phyloP scores from a whole-genome alignment of 352 stramenopile species.

The Hyaloperonospora arabidopsidis region DNA sequence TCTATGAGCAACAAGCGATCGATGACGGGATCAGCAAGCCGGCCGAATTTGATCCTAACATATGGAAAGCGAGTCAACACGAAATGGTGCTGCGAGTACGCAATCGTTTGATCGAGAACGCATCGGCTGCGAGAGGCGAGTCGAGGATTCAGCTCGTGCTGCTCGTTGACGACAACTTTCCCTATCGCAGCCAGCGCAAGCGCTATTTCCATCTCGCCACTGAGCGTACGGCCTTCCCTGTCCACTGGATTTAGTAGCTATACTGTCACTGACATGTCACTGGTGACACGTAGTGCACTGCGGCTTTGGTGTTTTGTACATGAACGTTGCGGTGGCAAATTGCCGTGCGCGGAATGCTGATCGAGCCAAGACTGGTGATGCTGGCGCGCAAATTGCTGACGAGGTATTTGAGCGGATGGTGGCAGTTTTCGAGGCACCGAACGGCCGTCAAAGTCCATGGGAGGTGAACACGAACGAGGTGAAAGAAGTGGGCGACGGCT shows the following conservation, averaged over 20 bases:
- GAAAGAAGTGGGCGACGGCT: not conserved
- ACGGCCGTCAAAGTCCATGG: conserved; percentile 20
- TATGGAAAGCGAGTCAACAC: conserved; percentile 48
- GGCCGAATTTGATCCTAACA: conserved; percentile 35
- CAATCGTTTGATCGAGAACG: conserved; percentile 11
- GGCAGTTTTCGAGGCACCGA: conserved; percentile 35
- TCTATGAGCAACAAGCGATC: conserved; percentile 26
- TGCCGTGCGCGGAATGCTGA: conserved; percentile 40
- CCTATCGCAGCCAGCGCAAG: conserved; percentile 61
- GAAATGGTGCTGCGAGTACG: conserved; percentile 34
- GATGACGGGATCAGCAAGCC: not conserved
- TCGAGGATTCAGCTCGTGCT: conserved; percentile 29
- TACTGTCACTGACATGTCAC: conserved; percentile 16
- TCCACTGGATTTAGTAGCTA: not conserved
- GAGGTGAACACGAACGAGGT: conserved; percentile 28
- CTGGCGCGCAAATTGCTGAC: conserved; percentile 28
- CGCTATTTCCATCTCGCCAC: conserved; percentile 48
- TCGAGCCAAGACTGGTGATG: conserved; percentile 8
- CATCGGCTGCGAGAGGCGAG: not conserved
- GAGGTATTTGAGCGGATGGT: conserved; percentile 45
- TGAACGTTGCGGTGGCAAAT: conserved; percentile 21
- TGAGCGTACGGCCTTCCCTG: conserved; percentile 24
- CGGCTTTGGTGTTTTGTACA: conserved; percentile 41
- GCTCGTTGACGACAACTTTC: conserved; percentile 68
- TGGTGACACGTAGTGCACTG: conserved; percentile 27